Evolutionary conservation across 2,329 filamentous ascomycete species (phyloP), one percentile per base, ranked within the genome.

Genomic region (Fusarium xyrophilum): DNA sequence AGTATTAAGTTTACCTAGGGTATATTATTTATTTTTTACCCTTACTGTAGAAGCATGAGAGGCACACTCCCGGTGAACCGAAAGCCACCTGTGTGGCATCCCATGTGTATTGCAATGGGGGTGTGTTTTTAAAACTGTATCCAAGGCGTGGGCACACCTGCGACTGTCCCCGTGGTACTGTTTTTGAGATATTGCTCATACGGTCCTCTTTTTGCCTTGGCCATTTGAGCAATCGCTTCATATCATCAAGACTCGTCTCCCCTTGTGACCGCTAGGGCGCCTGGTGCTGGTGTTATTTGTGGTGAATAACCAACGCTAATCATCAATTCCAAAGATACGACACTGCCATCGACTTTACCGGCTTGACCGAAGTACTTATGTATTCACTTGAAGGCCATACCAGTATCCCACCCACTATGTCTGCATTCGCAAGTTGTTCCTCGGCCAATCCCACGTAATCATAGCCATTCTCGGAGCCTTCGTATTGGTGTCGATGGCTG

Each of bases 121-220:
- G 72, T 11, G 72, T 73, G 68, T 25, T 27, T 13, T 27, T 74
- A 66, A 60, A 51, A 40, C 39, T 38, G 43, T 55, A 40, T 71
- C 19, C 50, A 54, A 47, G 61, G 58, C 59, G 40, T 65, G 61
- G 52, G 30, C 35, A 50, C 57, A 57, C 63, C 48, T 35, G 55
- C 51, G 3, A 50, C 38, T 67, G 68, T 67, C 61, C 72, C 59
- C 64, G 57, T 74, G 69, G 69, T 56, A 74, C 72, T 52, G 72
- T 74, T 60, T 54, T 35, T 39, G 27, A 54, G 21, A 32, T 43
- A 19, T 54, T 69, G 56, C 56, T 65, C 66, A 58, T 72, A 74
- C 72, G 54, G 72, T 38, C 38, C 44, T 53, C 30, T 48, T 36
- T 70, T 50, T 60, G 60, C 30, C 51, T 65, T 65, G 56, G 43